These are phyloP conservation scores for Petunia secreta DNA, from an alignment of 257 asterid species.

Conservation along the genomic window DNA sequence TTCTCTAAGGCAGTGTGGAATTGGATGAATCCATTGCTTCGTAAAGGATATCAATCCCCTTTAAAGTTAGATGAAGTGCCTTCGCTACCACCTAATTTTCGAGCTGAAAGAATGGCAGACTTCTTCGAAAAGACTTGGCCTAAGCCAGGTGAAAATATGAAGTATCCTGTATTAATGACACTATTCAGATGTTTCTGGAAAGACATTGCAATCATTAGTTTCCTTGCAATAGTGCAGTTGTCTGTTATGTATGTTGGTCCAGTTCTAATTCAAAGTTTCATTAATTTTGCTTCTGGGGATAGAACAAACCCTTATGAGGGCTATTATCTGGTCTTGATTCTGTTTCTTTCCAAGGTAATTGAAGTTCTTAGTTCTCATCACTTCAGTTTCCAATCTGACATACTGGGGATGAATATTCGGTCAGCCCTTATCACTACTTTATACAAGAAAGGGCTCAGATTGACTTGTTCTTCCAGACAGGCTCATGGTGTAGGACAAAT, in stretches of 20 bases:
- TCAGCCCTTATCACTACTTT: constrained; percentile 54
- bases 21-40: constrained; percentile 69
- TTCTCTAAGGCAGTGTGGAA: constrained; percentile 53
- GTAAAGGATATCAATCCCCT: constrained; percentile 53
- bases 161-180: constrained; percentile 50
- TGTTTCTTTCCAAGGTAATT: constrained; percentile 45
- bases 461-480: constrained; percentile 64
- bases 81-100: constrained; percentile 47
- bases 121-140: constrained; percentile 56
- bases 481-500: constrained; percentile 78
- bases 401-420: constrained; percentile 72
- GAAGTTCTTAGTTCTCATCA: constrained; percentile 78
- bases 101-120: constrained; percentile 55
- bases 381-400: constrained; percentile 56
- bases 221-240: constrained; percentile 47
- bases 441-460: constrained; percentile 60
- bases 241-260: constrained; percentile 68
- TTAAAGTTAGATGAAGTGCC: constrained; percentile 63
- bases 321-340: constrained; percentile 43
- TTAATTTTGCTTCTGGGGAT: constrained; percentile 51
- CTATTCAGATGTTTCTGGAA: constrained; percentile 62
- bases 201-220: constrained; percentile 52
- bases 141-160: constrained; percentile 44
- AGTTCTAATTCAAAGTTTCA: constrained; percentile 54
- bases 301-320: constrained; percentile 44